Evolutionary conservation across 805 yeast genomes (phyloP).

Genomic region (Wickerhamia fluorescens): DNA sequence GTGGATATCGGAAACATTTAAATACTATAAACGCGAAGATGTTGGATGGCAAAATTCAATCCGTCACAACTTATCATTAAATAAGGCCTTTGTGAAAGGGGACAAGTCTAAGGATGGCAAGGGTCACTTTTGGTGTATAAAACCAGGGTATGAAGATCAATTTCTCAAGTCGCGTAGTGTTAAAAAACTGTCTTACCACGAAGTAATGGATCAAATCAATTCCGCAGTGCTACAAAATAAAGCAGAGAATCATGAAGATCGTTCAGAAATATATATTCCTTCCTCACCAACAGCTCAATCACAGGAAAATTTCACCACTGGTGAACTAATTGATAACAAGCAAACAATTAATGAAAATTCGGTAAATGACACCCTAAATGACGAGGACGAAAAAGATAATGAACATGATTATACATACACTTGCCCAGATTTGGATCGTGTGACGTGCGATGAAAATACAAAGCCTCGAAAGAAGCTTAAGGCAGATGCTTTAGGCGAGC

Average conservation of each 20-base stretch:
- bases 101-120: slow-evolving; percentile 87
- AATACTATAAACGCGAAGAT: slow-evolving; percentile 74
- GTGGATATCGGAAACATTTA: slow-evolving; percentile 87
- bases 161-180: slow-evolving; percentile 60
- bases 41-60: slow-evolving; percentile 98
- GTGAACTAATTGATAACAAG: too few species aligned
- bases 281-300: slow-evolving; percentile 20
- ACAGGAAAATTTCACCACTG: not conserved
- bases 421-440: slow-evolving; percentile 4
- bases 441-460: slow-evolving; percentile 2
- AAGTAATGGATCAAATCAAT: slow-evolving; percentile 35
- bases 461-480: slow-evolving; percentile 10
- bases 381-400: slow-evolving; percentile 8
- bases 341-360: slow-evolving; percentile 4
- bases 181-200: slow-evolving; percentile 37
- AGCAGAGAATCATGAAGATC: slow-evolving; percentile 4
- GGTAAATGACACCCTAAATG: slow-evolving; percentile 13
- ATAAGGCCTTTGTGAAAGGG: slow-evolving; percentile 87
- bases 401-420: slow-evolving; percentile 7
- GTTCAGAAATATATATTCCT: slow-evolving; percentile 17
- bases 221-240: slow-evolving; percentile 5
- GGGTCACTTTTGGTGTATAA: slow-evolving; percentile 91
- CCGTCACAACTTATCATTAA: slow-evolving; percentile 86
- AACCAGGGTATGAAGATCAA: slow-evolving; percentile 72
- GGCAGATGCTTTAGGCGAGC: slow-evolving; percentile 7